Percentiles rank a stretch among this genome's conserved stretches.
These are phyloP conservation scores for Rauvolfia tetraphylla DNA, from an alignment of 257 asterid genomes.

Conservation along the genomic window DNA sequence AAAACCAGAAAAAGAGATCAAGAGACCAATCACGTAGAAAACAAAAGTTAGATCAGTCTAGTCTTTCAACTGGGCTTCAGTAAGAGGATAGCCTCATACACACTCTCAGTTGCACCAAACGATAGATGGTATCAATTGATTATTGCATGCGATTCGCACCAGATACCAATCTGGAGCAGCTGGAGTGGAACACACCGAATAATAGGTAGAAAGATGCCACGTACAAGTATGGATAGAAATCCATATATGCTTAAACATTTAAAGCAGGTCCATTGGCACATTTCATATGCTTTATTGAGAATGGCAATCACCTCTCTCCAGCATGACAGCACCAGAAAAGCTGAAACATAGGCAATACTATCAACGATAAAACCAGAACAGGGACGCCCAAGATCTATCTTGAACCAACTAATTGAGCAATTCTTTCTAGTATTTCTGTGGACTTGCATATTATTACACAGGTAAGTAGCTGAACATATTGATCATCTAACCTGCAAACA, in stretches of 20 bases:
- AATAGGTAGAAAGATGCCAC: no score
- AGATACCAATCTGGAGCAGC: no score
- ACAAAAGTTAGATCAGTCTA: no score
- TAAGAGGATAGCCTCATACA: no score
- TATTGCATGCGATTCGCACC: no score
- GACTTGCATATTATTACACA: background rate
- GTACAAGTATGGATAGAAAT: no score
- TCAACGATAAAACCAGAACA: background rate
- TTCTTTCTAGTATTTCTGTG: background rate
- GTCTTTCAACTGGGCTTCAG: no score
- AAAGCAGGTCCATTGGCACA: background rate
- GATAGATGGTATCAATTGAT: no score
- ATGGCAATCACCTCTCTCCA: background rate
- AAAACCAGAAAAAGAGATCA: no score
- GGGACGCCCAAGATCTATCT: background rate
- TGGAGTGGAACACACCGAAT: no score
- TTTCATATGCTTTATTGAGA: background rate
- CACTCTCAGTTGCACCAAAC: no score
- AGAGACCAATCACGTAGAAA: no score
- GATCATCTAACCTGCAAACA: slow-evolving; percentile 2
- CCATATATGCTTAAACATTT: background rate
- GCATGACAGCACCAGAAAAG: background rate
- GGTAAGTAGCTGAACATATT: background rate
- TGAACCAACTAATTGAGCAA: background rate
- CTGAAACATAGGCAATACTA: background rate